These are phyloP conservation scores for Solanum chacoense DNA, from an alignment of 305 asterid species.

Conservation along the genomic window DNA sequence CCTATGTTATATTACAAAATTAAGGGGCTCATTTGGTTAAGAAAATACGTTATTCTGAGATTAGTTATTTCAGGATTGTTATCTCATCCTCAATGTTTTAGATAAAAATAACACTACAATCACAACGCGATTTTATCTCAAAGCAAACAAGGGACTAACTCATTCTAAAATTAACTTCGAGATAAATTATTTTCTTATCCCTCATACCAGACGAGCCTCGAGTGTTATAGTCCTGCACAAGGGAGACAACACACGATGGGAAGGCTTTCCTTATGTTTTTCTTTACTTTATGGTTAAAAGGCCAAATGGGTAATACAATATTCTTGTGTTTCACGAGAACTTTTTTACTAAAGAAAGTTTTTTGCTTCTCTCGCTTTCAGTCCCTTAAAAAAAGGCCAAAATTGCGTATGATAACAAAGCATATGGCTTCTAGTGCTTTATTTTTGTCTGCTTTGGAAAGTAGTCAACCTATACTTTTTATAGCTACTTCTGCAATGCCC, in stretches of 20 bases:
- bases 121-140: neutral
- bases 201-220: neutral
- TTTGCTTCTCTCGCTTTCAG: conserved; percentile 28
- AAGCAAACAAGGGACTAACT: neutral
- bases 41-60: neutral
- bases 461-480: conserved; percentile 16
- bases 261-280: conserved; percentile 1
- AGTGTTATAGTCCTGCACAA: conserved; percentile 33
- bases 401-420: conserved; percentile 13
- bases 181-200: neutral
- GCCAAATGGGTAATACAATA: neutral
- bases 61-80: neutral
- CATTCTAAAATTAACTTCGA: neutral
- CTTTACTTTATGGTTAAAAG: conserved; percentile 14
- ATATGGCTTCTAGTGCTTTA: conserved; percentile 17
- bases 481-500: conserved; percentile 15
- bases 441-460: conserved; percentile 25
- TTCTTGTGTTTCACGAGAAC: conserved; percentile 36
- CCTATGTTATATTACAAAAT: neutral
- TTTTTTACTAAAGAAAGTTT: conserved; percentile 5
- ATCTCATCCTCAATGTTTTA: neutral
- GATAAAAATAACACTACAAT: neutral
- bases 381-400: conserved; percentile 35
- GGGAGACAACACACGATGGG: conserved; percentile 49
- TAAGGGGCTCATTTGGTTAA: neutral